Base-by-base conservation (phyloP, 176 grass and related monocot genomes). In the Hyparrhenia diplandra region DNA sequence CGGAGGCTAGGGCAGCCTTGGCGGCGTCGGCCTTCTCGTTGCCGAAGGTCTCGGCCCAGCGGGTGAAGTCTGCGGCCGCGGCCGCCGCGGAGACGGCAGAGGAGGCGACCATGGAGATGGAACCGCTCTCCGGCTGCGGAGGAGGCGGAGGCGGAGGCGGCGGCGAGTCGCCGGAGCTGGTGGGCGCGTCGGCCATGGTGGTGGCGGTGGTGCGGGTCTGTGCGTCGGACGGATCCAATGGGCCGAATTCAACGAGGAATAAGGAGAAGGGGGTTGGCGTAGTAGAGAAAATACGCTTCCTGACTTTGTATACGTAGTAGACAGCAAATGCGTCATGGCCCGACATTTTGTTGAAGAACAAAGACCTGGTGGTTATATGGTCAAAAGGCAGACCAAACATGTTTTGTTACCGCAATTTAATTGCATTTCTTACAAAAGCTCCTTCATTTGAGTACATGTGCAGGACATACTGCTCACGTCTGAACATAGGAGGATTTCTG, bases 101-200 rank as follows among this genome's bases (percentile, higher is more conserved):
- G 14, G 88, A 73, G 67, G 83, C 46, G 0, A 89, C 88, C 88
- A 86, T 78, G 73, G 88, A 85, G 9, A 89, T 59, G 67, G 88
- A 82, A 3, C 83, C 67, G 36, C 14, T 39, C 37, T 77, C 88
- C 31, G 73, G 18, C 25, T 59, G 51, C n/a, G 28, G 7, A 11
- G 47, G 62, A 2, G 52, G 69, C 11, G 67, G 62, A 2, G 52
- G 69, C 11, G 67, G 69, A 11, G 67, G 63, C 9, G 62, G 69
- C 51, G 63, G 61, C 20, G 76, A 82, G 37, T 52, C 88, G 78
- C 88, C 78, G 58, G 84, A 83, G 80, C 54, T 64, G 3, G n/a
- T 20, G 61, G 84, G 25, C 24, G 47, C 39, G 82, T 85, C 82
- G 61, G 84, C 10, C 84, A 87, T 87, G 64, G 75, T 51, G 77